Evolutionary conservation across 2,329 filamentous ascomycete species (phyloP).

Genomic region (Pseudodiploospora longispora): DNA sequence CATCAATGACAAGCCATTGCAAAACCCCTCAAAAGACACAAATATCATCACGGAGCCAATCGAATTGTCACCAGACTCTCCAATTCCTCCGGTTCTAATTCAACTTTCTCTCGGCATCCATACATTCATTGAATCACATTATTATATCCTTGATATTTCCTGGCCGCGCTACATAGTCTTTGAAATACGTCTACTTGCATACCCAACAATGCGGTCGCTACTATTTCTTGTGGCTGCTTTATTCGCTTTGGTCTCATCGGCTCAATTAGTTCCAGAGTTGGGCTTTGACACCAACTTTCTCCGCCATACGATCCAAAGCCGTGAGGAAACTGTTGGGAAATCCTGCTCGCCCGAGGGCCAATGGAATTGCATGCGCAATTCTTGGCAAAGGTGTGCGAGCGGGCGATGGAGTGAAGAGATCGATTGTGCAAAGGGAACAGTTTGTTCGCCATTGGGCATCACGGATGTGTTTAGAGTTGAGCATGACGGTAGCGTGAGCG

Average conservation of each 20-base stretch:
- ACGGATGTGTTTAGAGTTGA: constrained; percentile 32
- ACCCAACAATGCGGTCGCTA: background rate
- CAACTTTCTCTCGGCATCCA: background rate
- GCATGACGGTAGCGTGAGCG: constrained; percentile 16
- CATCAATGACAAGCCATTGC: no score
- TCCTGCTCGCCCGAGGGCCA: constrained; percentile 39
- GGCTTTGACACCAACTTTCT: background rate
- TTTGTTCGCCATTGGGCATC: constrained; percentile 35
- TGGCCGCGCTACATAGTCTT: no score
- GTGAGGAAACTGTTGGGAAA: constrained; percentile 20
- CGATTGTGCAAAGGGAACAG: constrained; percentile 35
- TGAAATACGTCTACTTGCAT: no score
- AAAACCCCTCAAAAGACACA: no score
- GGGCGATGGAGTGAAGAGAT: constrained; percentile 39
- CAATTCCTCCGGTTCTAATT: no score
- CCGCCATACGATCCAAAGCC: background rate
- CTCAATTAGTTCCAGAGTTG: background rate
- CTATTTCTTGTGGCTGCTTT: background rate
- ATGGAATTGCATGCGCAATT: constrained; percentile 44
- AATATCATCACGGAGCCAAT: no score
- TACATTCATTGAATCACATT: background rate
- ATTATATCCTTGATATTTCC: no score
- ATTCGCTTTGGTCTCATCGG: background rate
- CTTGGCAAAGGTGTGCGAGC: constrained; percentile 42
- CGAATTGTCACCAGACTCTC: no score